Base-by-base conservation (phyloP, 2,329 filamentous ascomycete genomes). In the Paraphaeosphaeria minitans region DNA sequence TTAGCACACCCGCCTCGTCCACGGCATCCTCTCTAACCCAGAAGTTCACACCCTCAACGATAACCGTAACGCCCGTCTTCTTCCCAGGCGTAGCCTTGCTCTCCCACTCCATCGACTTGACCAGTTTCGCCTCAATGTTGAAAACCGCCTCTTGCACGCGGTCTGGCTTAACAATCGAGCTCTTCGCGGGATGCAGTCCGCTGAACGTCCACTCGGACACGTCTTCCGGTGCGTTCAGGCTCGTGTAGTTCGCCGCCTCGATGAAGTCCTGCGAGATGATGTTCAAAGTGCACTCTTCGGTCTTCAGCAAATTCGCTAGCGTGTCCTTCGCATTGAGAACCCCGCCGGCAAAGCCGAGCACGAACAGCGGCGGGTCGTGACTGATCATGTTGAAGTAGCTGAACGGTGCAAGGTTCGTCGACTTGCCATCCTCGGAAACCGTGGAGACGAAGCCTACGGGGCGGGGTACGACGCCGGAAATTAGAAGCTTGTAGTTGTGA, bases 401-500 rank as follows among this genome's bases (percentile, higher is more conserved):
- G 77, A 95, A 97, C 0, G 93, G 93, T 0, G 93, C 92, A 2
- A 97, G 83, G 78, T 97, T 98, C 16, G 85, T 86, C 29, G 79
- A 81, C 53, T 63, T 59, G 22, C 90, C 91, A 69, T 93, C 89
- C 41, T 79, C 79, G 2, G 80, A 83, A 37, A 81, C 74, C 1
- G 87, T 89, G 51, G 81, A 83, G 14, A 88, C 76, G 62, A 89
- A 87, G 1, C 85, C 86, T 47, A 97, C 89, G 13, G 94, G 94
- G 13, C 94, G 86, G 0, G 94, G 94, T 16, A 93, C 84, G 65
- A 97, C 86, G 63, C 87, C 87, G 19, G 87, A 91, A 76, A 97
- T 96, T 61, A 97, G 82, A 14, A 97, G 85, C 79, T 96, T 97
- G 85, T 98, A 97, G 83, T 97, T 97, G 79, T 85, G 87, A 1